These are phyloP conservation scores for Coemansia sp. DNA, from an alignment of 192 early-diverging fungal genomes.

Conservation along the genomic window DNA sequence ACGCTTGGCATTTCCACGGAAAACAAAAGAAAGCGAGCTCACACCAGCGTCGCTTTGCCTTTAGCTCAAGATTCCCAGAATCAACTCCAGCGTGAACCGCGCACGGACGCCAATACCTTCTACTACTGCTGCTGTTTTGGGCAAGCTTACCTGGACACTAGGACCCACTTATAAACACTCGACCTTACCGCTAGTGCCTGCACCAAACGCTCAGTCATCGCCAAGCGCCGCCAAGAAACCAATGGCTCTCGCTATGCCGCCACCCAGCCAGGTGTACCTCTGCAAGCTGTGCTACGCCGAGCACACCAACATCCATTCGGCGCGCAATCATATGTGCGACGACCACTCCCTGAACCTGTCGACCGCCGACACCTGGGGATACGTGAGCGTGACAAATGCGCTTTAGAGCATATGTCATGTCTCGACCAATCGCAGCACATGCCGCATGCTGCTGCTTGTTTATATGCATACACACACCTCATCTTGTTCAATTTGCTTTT, in stretches of 20 bases:
- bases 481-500: neutral
- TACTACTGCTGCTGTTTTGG: neutral
- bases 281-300: slow-evolving; percentile 50
- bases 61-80: slow-evolving; percentile 4
- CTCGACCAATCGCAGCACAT: neutral
- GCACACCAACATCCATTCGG: slow-evolving; percentile 53
- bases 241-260: slow-evolving; percentile 34
- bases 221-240: neutral
- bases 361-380: slow-evolving; percentile 42
- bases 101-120: neutral
- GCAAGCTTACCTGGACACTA: neutral
- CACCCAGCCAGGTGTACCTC: slow-evolving; percentile 47
- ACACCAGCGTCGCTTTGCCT: neutral
- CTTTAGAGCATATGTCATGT: neutral
- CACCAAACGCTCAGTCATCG: neutral
- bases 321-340: slow-evolving; percentile 43
- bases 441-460: neutral
- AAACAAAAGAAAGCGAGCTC: neutral
- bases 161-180: neutral
- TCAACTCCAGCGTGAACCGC: neutral
- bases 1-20: slow-evolving; percentile 3
- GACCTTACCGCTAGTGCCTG: neutral
- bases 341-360: slow-evolving; percentile 30
- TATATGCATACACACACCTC: slow-evolving; percentile 11
- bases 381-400: slow-evolving; percentile 28